Conservation (phyloP, 306 rosid genomes). For the Vachellia collinsii region DNA sequence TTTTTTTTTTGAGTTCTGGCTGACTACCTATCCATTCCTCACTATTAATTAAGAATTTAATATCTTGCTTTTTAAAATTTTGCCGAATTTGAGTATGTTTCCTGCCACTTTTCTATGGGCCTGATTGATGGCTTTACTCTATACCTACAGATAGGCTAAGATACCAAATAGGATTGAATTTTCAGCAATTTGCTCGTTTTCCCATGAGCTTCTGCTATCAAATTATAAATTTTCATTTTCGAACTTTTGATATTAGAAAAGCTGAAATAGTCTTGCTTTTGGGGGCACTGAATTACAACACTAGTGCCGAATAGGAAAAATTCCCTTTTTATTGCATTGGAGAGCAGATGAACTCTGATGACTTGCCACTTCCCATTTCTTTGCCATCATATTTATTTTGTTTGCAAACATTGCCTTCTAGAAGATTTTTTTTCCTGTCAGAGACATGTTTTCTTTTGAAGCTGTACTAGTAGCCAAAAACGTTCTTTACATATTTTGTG, state of each 20-base stretch:
- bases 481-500: neutral
- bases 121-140: neutral
- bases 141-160: neutral
- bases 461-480: constrained; percentile 11
- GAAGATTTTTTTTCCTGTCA: constrained; percentile 12
- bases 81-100: constrained; percentile 15
- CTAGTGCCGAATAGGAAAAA: neutral
- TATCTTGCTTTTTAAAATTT: neutral
- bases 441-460: constrained; percentile 12
- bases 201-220: neutral
- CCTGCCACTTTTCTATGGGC: neutral
- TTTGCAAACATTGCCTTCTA: constrained; percentile 17
- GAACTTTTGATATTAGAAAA: constrained; percentile 7
- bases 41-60: constrained; percentile 1
- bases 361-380: neutral
- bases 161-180: neutral
- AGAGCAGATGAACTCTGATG: neutral
- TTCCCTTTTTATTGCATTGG: neutral
- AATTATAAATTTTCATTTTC: neutral
- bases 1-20: constrained; percentile 22
- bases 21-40: constrained; percentile 5
- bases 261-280: neutral
- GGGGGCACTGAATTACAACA: neutral
- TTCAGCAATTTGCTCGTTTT: neutral
- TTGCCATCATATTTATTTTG: neutral